Percentiles rank a stretch among this genome's conserved stretches.
Evolutionary conservation across 2,329 filamentous ascomycete species (phyloP).

Genomic region (Colletotrichum theobromicola): DNA sequence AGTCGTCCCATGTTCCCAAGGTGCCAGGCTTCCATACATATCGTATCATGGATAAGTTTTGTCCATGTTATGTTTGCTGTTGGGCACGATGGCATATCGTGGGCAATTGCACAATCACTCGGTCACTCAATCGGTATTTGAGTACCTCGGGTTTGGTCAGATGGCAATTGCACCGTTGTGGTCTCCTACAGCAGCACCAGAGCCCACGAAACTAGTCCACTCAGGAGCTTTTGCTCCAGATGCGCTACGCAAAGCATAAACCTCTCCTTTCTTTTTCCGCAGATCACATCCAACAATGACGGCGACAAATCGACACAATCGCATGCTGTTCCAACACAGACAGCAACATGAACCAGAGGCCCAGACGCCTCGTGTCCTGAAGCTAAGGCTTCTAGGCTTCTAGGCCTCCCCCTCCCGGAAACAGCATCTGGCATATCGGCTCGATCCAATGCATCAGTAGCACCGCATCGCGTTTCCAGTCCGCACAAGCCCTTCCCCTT

Average conservation of each 20-base stretch:
- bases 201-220: too few relatives aligned
- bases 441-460: neutral
- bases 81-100: accelerated
- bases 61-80: neutral
- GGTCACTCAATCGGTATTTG: neutral
- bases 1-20: neutral
- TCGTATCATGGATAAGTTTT: neutral
- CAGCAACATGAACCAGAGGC: neutral
- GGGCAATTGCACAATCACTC: neutral
- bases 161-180: accelerated
- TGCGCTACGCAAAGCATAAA: neutral
- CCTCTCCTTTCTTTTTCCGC: neutral
- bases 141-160: neutral
- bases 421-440: neutral
- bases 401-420: neutral
- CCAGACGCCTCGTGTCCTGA: neutral
- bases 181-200: neutral
- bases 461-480: neutral
- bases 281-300: neutral
- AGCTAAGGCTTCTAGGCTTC: neutral
- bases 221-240: neutral
- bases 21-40: neutral
- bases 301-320: neutral
- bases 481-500: neutral
- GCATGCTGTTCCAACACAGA: neutral